phyloP scores from a whole-genome alignment of 176 grass and related monocot genomes.

The Rhipidocladum racemiflorum region DNA sequence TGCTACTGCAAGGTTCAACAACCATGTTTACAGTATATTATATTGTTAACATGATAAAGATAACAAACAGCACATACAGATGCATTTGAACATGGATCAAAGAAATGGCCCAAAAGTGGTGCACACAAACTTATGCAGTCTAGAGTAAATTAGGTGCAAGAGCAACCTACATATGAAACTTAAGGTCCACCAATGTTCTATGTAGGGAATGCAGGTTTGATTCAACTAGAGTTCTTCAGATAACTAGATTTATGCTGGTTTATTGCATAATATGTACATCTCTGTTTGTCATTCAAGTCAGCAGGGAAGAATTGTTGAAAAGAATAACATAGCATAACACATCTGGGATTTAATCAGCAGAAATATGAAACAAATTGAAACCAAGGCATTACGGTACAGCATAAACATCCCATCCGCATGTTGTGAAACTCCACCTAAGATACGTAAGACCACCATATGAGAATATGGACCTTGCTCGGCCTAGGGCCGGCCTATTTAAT shows the following conservation, averaged over 20 bases:
- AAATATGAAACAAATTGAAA: not conserved
- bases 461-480: not conserved
- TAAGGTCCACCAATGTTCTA: not conserved
- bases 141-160: not conserved
- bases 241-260: not conserved
- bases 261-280: not conserved
- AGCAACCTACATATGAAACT: not conserved
- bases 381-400: not conserved
- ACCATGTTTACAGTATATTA: not conserved
- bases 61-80: not conserved
- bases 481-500: slow-evolving; percentile 20
- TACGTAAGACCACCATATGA: not conserved
- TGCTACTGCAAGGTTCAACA: not conserved
- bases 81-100: slow-evolving; percentile 7
- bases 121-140: not conserved
- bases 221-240: not conserved
- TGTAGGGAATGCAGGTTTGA: not conserved
- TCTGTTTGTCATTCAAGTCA: not conserved
- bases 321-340: not conserved
- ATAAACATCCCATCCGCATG: not conserved
- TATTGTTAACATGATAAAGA: not conserved
- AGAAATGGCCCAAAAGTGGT: not conserved
- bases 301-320: not conserved
- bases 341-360: not conserved
- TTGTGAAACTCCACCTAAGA: not conserved